Evolutionary conservation across 2,329 filamentous ascomycete species (phyloP), one percentile per base, ranked within the genome.

Genomic region (Botrytis sinoallii): DNA sequence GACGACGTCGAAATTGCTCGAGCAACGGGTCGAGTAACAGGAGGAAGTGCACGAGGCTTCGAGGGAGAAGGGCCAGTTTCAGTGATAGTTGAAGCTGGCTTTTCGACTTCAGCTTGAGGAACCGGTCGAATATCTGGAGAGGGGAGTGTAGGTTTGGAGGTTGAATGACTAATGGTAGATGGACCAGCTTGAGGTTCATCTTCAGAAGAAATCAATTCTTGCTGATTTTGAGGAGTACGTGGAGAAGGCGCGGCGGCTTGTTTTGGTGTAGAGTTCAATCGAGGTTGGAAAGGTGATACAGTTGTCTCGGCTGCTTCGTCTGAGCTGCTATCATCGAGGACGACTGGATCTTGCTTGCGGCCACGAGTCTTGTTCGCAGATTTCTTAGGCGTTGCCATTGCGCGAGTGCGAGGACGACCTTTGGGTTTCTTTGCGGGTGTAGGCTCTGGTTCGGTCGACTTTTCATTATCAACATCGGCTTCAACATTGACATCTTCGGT

Each of bases 331-430:
- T 44, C 35, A 2, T 61, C n/a, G 22, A 55, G 44, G 35, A 66
- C 57, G 29, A 65, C 22, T 29, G 60, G n/a, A 25, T 71, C 70
- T 65, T 71, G 52, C 44, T 44, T 70, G 65, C 66, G 46, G 32
- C 66, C 66, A n/a, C 29, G 65, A 35, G 32, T 29, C 48, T 38
- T 63, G 35, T 29, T 72, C 22, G 60, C 44, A 35, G 57, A 40
- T 25, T 57, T 71, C 55, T 42, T 57, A 9, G 64, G 66, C n/a
- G 52, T 32, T 29, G 22, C 29, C 48, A 63, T 70, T 48, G 32
- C 29, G n/a, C 44, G 32, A 35, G 52, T 46, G 46, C 38, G n/a
- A n/a, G 60, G 48, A 44, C 70, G 46, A 22, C 61, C 46, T 32
- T 44, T 32, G 22, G 61, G 22, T 14, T 42, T 52, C 46, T 67